Conservation (phyloP, 2,329 filamentous ascomycete genomes). For the Ascochyta clinopodiicola region DNA sequence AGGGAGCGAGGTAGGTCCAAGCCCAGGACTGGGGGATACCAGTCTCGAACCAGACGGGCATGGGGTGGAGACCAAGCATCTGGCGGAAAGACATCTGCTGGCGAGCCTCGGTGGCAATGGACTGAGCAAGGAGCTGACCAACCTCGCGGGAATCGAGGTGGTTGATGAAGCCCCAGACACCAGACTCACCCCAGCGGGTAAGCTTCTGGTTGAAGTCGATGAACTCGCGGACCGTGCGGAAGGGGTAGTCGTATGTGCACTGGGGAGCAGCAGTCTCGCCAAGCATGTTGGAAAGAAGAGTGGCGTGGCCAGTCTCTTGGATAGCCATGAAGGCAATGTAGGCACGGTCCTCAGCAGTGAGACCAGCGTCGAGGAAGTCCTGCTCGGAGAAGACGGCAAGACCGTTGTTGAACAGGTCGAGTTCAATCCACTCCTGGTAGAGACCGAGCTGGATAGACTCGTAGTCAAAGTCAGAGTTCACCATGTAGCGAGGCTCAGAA, state of each 20-base stretch:
- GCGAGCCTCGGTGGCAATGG: conserved; percentile 78
- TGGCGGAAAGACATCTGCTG: conserved; percentile 88
- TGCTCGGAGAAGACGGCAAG: conserved; percentile 71
- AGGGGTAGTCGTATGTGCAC: conserved; percentile 84
- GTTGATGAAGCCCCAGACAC: conserved; percentile 80
- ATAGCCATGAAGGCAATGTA: conserved; percentile 79
- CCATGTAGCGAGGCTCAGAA: conserved; percentile 75
- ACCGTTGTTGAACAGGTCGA: conserved; percentile 81
- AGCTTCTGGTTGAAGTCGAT: conserved; percentile 86
- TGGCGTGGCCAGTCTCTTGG: conserved; percentile 80
- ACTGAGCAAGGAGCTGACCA: conserved; percentile 74
- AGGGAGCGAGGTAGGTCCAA: conserved; percentile 81
- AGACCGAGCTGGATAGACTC: conserved; percentile 76
- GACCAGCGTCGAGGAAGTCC: conserved; percentile 72
- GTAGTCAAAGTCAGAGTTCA: conserved; percentile 83
- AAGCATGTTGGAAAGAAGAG: conserved; percentile 78
- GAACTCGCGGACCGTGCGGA: conserved; percentile 74
- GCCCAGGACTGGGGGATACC: conserved; percentile 85
- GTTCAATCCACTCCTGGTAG: conserved; percentile 85
- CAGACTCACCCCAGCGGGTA: conserved; percentile 80
- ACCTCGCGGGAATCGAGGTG: conserved; percentile 79
- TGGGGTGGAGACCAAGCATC: conserved; percentile 78
- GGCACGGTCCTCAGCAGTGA: conserved; percentile 72
- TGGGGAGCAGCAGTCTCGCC: conserved; percentile 72
- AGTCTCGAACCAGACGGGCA: conserved; percentile 82